Conservation (phyloP, 257 asterid genomes). For the Penstemon barbatus region DNA sequence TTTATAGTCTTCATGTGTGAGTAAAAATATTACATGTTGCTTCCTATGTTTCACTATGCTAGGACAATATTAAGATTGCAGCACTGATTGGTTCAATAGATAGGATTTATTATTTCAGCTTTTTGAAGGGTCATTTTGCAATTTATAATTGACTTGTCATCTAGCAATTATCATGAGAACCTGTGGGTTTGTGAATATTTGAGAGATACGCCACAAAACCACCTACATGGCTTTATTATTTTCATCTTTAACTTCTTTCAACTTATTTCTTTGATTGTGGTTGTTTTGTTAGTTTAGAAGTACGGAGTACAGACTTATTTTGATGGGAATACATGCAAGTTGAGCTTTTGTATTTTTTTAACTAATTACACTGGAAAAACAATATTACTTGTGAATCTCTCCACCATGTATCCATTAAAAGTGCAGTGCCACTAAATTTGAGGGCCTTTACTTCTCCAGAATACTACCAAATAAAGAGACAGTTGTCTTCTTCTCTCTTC, state of each 20-base stretch:
- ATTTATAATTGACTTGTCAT: conserved; percentile 10
- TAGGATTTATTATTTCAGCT: background rate
- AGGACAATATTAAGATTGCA: background rate
- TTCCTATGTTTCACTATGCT: background rate
- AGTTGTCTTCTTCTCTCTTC: too few relatives aligned
- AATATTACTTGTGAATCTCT: background rate
- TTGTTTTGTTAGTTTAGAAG: background rate
- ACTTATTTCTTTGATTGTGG: background rate
- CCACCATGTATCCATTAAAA: background rate
- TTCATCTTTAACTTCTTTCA: conserved; percentile 10
- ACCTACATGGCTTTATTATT: background rate
- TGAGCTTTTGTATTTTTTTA: background rate
- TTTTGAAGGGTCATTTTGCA: conserved; percentile 1
- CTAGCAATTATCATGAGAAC: conserved; percentile 3
- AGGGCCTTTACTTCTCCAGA: background rate
- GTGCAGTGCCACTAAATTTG: conserved; percentile 1
- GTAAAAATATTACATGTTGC: background rate
- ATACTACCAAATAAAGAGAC: background rate
- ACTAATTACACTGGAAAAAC: background rate
- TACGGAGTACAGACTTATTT: background rate
- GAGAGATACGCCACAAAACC: background rate
- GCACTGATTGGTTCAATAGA: background rate
- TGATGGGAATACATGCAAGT: background rate
- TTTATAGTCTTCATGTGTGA: background rate
- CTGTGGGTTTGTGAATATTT: conserved; percentile 5